A percentile compares a stretch with the other conserved stretches of the same genome.
phyloP scores from a whole-genome alignment of 345 rosid genomes.

The Sonneratia alba region DNA sequence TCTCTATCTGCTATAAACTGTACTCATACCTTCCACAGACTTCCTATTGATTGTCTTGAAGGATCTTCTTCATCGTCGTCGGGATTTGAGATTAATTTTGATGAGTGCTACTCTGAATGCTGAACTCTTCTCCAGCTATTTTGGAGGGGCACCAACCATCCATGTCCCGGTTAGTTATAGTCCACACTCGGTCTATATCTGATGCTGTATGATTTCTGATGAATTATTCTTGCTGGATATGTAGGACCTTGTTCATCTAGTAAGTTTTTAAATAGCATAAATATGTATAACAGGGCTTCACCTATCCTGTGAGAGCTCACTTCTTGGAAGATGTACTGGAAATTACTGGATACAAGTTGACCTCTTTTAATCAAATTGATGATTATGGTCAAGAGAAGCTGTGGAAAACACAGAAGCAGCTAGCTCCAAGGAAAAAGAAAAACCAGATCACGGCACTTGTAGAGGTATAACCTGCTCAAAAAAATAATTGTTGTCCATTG shows the following conservation, averaged over 20 bases:
- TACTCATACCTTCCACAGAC: conserved; percentile 36
- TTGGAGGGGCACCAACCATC: too few species aligned
- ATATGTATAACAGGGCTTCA: conserved; percentile 56
- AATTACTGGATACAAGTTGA: conserved; percentile 79
- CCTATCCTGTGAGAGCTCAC: conserved; percentile 72
- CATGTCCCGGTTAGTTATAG: too few species aligned
- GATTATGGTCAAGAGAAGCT: conserved; percentile 96
- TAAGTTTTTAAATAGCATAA: too few species aligned
- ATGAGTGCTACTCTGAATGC: background rate
- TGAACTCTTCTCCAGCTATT: too few species aligned
- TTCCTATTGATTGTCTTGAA: conserved; percentile 89
- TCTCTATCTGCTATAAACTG: conserved; percentile 4
- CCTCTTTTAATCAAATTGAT: conserved; percentile 90
- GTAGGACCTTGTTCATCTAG: too few species aligned
- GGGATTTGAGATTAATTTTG: conserved; percentile 55
- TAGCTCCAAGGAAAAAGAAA: conserved; percentile 82
- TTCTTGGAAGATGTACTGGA: conserved; percentile 88
- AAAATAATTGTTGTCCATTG: background rate
- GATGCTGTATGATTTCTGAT: too few species aligned
- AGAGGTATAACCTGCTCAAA: conserved; percentile 47
- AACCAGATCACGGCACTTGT: conserved; percentile 86
- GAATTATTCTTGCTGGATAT: background rate
- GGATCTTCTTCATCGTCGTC: conserved; percentile 95
- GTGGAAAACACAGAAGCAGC: conserved; percentile 93
- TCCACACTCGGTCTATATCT: too few species aligned